A percentile compares a stretch with the other conserved stretches of the same genome.
These are phyloP conservation scores for Schizonepeta tenuifolia DNA, from an alignment of 257 asterid species.

Conservation along the genomic window DNA sequence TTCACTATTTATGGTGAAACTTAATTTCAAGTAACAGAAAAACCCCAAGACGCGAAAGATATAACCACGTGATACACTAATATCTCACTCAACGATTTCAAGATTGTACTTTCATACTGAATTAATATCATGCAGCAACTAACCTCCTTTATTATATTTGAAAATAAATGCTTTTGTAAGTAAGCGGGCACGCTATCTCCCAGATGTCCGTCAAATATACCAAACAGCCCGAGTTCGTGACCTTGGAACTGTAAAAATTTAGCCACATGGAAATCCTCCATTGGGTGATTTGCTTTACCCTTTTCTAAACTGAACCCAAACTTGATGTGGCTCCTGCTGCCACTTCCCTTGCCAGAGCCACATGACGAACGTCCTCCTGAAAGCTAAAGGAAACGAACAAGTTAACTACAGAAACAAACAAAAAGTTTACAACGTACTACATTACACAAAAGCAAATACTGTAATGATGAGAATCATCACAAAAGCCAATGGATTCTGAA, in stretches of 20 bases:
- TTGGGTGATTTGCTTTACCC: constrained; percentile 79
- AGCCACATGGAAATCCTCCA: constrained; percentile 93
- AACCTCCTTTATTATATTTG: constrained; percentile 90
- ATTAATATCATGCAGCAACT: constrained; percentile 37
- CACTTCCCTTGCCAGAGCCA: constrained; percentile 83
- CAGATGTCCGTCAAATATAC: constrained; percentile 88
- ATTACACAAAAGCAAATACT: background rate
- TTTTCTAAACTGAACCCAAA: constrained; percentile 81
- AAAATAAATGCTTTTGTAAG: constrained; percentile 80
- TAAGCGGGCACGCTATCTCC: constrained; percentile 93
- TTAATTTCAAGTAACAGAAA: background rate
- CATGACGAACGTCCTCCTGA: constrained; percentile 56
- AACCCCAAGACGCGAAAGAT: background rate
- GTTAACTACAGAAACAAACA: constrained; percentile 31
- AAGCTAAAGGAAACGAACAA: constrained; percentile 46
- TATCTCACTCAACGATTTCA: background rate
- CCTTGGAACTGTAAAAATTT: constrained; percentile 57
- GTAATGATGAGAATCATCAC: background rate
- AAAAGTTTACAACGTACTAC: background rate
- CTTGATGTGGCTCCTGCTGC: constrained; percentile 58
- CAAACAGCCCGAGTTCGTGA: constrained; percentile 83
- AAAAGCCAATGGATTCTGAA: background rate
- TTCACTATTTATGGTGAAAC: background rate
- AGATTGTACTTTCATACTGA: background rate
- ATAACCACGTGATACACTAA: constrained; percentile 2